Conservation (phyloP, 2,329 filamentous ascomycete species). For the Fusarium sp. region DNA sequence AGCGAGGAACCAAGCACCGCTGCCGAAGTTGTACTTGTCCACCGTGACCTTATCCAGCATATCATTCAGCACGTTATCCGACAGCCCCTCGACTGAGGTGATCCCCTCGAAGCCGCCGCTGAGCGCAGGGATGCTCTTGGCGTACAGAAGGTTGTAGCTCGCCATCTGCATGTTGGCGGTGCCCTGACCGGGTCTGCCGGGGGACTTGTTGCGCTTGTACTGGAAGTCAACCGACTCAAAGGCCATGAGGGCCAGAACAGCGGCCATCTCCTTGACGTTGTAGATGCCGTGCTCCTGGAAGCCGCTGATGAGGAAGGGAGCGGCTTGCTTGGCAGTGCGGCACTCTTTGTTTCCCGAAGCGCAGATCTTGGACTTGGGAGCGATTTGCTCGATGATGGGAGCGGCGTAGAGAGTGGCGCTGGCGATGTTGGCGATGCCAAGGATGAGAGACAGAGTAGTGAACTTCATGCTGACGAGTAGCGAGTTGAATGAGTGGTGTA, state of each 20-base stretch:
- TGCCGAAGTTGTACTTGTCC: constrained; percentile 68
- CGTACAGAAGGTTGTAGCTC: constrained; percentile 62
- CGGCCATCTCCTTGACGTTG: constrained; percentile 72
- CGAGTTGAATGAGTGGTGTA: neutral
- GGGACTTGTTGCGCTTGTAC: constrained; percentile 75
- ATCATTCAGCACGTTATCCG: constrained; percentile 53
- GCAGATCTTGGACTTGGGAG: constrained; percentile 70
- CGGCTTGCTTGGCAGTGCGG: constrained; percentile 73
- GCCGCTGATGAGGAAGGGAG: constrained; percentile 66
- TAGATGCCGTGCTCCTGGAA: constrained; percentile 71
- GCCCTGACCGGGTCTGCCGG: constrained; percentile 75
- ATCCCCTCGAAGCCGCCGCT: constrained; percentile 51
- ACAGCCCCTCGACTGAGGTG: constrained; percentile 46
- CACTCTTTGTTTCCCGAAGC: constrained; percentile 68
- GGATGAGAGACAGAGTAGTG: constrained; percentile 36
- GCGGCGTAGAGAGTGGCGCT: constrained; percentile 48
- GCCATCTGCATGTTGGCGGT: constrained; percentile 71
- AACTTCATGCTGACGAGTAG: constrained; percentile 48
- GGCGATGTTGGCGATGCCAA: constrained; percentile 37
- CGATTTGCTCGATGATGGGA: constrained; percentile 65
- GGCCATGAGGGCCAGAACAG: constrained; percentile 76
- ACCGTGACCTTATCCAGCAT: constrained; percentile 61
- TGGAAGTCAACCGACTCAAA: constrained; percentile 78
- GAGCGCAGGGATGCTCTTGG: constrained; percentile 58
- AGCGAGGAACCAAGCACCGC: constrained; percentile 65